phyloP scores from a whole-genome alignment of 2,329 filamentous ascomycete species.

The Ophiostoma piceae region DNA sequence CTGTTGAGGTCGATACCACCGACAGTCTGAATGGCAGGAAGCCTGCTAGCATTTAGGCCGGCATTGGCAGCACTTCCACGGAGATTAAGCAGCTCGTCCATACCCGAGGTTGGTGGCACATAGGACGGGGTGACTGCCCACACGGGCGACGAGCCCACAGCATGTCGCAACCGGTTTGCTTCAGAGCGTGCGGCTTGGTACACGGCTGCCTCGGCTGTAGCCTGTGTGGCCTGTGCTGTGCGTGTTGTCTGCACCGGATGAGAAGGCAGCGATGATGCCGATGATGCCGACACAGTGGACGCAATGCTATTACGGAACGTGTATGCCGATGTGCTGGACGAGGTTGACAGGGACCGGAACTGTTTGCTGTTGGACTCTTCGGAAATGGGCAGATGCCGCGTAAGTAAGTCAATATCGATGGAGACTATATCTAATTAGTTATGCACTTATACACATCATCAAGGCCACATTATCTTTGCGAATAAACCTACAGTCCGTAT shows the following conservation, averaged over 20 bases:
- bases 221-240: not conserved
- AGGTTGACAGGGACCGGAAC: not conserved
- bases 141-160: slow-evolving; percentile 13
- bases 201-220: slow-evolving; percentile 4
- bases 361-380: slow-evolving; percentile 5
- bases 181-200: slow-evolving; percentile 20
- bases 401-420: slow-evolving; percentile 20
- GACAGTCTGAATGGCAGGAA: not conserved
- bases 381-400: not conserved
- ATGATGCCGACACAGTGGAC: not conserved
- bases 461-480: not conserved
- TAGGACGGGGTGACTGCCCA: slow-evolving; percentile 21
- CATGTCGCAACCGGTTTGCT: slow-evolving; percentile 22
- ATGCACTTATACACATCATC: not conserved
- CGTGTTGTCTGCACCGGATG: not conserved
- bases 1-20: slow-evolving; percentile 2
- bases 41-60: not conserved
- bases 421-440: slow-evolving; percentile 17
- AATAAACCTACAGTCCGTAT: not conserved
- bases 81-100: slow-evolving; percentile 20
- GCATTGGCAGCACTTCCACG: slow-evolving; percentile 2
- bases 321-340: slow-evolving; percentile 3
- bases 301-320: not conserved
- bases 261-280: not conserved
- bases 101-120: slow-evolving; percentile 18